phyloP scores from a whole-genome alignment of 2,329 filamentous ascomycete genomes.

The Celoporthe dispersa region DNA sequence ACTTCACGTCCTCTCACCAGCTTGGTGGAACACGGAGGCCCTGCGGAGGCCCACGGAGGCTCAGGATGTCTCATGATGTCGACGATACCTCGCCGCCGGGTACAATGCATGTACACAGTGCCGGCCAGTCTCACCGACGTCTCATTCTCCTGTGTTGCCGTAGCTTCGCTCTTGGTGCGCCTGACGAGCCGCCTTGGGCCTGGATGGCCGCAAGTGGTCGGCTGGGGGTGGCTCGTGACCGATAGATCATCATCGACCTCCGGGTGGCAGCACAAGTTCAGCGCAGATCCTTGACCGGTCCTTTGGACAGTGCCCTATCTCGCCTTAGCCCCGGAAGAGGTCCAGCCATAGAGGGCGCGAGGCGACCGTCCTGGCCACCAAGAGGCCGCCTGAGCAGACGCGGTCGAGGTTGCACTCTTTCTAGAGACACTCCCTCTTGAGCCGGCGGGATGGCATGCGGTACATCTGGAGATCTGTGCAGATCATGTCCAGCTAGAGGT shows the following conservation, averaged over 20 bases:
- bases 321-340: background rate
- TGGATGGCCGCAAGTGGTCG: background rate
- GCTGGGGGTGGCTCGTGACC: background rate
- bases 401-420: background rate
- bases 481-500: background rate
- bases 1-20: slow-evolving; percentile 10
- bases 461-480: background rate
- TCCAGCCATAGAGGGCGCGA: background rate
- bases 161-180: background rate
- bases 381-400: background rate
- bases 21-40: background rate
- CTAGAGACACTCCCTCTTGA: slow-evolving; percentile 1
- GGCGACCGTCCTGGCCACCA: background rate
- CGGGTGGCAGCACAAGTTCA: background rate
- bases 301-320: background rate
- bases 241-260: background rate
- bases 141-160: background rate
- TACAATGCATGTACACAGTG: slow-evolving; percentile 8
- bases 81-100: background rate
- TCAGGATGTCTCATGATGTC: background rate
- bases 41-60: background rate
- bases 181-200: background rate
- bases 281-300: background rate
- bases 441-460: background rate
- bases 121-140: background rate